Evolutionary conservation across 2,329 filamentous ascomycete genomes (phyloP), one percentile per base, ranked within the genome.

Genomic region (Aaosphaeria arxii): DNA sequence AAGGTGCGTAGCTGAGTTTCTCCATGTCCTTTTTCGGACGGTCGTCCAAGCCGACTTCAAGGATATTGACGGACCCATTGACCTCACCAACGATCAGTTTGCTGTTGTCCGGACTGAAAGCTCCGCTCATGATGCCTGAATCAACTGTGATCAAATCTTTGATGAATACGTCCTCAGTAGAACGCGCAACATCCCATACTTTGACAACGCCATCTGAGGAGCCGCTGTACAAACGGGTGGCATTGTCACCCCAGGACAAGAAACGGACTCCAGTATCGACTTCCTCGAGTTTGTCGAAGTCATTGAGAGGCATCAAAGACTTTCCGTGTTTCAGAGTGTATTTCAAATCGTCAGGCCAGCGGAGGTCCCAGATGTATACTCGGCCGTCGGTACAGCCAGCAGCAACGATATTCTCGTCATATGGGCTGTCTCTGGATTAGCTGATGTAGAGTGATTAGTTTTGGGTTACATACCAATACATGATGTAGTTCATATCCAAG

Each of bases 141-240:
- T 74, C 58, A 7, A 81, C 66, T 1, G 63, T 69, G 1, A 73
- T 71, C 1, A 80, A 63, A 49, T 85, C 75, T n/a, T 74, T 69
- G 24, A 83, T 64, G 32, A 77, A 73, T 0, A 73, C 74, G 61
- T 84, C 75, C 40, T 79, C 72, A 0, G 73, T 62, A 1, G 79
- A 71, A 7, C 73, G 72, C 40, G 77, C 74, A 2, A 83, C 76
- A 58, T 85, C 76, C 83, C 83, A 86, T 3, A 72, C 69, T 50
- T 83, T 84, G 36, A 86, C 67, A 0, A 79, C 67, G 3, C 83
- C 83, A 58, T 86, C 83, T 4, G 82, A 84, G 5, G 78, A 79
- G 11, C 82, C 83, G 28, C 78, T 82, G 60, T 80, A 84, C 6
- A 85, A 71, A 1, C 79, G 71, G 5, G 74, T 73, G 13, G 74